These are phyloP conservation scores for Scheffersomyces cryptocercus DNA, from an alignment of 1,139 yeast genomes.

Conservation along the genomic window DNA sequence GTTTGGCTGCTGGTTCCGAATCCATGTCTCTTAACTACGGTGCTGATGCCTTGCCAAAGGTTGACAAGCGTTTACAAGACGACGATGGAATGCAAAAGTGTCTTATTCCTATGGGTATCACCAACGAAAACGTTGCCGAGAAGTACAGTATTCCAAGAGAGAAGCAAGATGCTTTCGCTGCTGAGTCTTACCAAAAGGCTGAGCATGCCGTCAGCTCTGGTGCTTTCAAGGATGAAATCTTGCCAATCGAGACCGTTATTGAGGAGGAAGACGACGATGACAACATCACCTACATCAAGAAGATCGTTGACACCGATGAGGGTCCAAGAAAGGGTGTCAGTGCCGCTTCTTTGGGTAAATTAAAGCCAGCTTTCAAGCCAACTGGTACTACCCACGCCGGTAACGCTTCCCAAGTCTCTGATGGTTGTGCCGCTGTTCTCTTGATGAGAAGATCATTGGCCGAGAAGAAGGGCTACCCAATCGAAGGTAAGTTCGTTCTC, in stretches of 20 bases:
- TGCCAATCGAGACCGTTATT: conserved; percentile 65
- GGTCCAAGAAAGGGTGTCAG: conserved; percentile 92
- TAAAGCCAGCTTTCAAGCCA: conserved; percentile 84
- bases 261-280: conserved; percentile 54
- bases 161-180: conserved; percentile 85
- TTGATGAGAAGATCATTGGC: conserved; percentile 90
- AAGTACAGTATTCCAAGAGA: conserved; percentile 65
- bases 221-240: conserved; percentile 78
- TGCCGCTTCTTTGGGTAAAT: conserved; percentile 66
- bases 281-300: conserved; percentile 39
- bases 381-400: conserved; percentile 93
- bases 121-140: conserved; percentile 74
- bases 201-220: conserved; percentile 71
- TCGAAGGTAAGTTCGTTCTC: conserved; percentile 74
- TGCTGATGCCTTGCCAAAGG: conserved; percentile 63
- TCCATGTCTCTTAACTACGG: conserved; percentile 88
- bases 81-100: conserved; percentile 58
- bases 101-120: conserved; percentile 88
- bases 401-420: conserved; percentile 92
- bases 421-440: conserved; percentile 91
- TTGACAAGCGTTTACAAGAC: conserved; percentile 52
- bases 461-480: conserved; percentile 63
- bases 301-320: conserved; percentile 72
- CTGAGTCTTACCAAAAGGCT: conserved; percentile 82
- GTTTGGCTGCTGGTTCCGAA: conserved; percentile 91